Base-by-base conservation (phyloP, 345 rosid genomes). In the Alliaria petiolata region DNA sequence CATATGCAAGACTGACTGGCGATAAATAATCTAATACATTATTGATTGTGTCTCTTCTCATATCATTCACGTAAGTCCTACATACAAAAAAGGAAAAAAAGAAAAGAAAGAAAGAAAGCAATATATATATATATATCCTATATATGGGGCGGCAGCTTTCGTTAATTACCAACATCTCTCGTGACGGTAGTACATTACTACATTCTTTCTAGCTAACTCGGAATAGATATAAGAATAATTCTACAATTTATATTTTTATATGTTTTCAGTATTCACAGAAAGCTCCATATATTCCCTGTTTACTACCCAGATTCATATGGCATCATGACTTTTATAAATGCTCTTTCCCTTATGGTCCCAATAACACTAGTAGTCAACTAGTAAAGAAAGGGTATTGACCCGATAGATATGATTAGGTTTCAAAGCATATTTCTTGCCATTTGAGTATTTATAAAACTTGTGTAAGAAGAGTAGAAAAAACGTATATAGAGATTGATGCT, bases 291-390 rank as follows among this genome's bases (percentile, higher is more conserved):
- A 72, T 72, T 72, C 71, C 17, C 12, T 46, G 44, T 65, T 64
- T 55, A 56, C 52, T 65, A 56, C 33, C 54, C 64, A 56, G 26
- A 56, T 56, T 56, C 71, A 46, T 45, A 65, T 45, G 52, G 71
- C 51, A 65, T 65, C 49, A 46, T 38, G 71, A 74, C 72, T 58
- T 66, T 74, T 58, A 46, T 20, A 65, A 72, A 66, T 74, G 78
- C 49, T 74, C 72, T 31, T 40, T 50, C 59, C 65, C 57, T 13
- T 65, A 36, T 74, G 71, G 77, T 74, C 72, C 77, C 77, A 49
- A 10, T 53, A 8, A 30, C 17, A 38, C 36, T 65, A 72, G 65
- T 64, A 56, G 65, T 64, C 71, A 72, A 55, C 50, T 64, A 43
- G 69, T 25, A 39, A 33, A 30, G 62, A 71, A 62, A 30, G 7